Evolutionary conservation across 768 basidiomycete genomes (phyloP), one percentile per base, ranked within the genome.

Genomic region (Amanita rubescens): DNA sequence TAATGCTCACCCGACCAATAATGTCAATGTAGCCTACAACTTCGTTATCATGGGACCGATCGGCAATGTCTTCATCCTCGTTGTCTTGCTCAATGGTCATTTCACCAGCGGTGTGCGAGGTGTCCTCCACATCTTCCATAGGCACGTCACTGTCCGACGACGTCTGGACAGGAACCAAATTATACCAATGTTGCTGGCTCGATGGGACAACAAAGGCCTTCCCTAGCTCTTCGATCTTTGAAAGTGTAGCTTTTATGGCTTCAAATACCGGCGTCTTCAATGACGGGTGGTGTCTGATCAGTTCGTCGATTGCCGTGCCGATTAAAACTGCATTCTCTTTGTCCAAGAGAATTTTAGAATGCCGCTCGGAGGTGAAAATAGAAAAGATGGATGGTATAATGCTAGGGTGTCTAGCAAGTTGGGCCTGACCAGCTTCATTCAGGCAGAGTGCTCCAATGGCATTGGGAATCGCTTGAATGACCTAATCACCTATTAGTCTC

Each of bases 401-500:
- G 56, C 79, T 81, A 3, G 90, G 88, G 24, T 88, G 84, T 8
- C 79, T 77, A 9, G 80, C 69, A 32, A 97, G 80, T 60, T 90
- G 85, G 22, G 87, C 80, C 63, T 94, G 85, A 3, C 96, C 96
- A 9, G 78, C 75, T 60, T 91, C 85, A 61, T 99, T 99, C 44
- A 99, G 78, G 64, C 96, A 99, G 27, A 99, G 74, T 0, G 96
- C 96, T 32, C 96, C 95, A 49, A 99, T 83, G 15, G 94, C 96
- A 60, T 95, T 94, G 0, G 94, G 90, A 55, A 98, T 85, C 2
- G 94, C 84, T 76, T 90, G 86, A 37, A 97, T 82, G 37, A 96
- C 87, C 90, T 95, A 54, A 30, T 25, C 6, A 14, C 30, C 27
- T 38, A 54, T 53, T 37, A 50, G 53, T 37, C 11, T 62, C 22